phyloP scores from a whole-genome alignment of 306 rosid genomes.

The Crataegus laevigata region DNA sequence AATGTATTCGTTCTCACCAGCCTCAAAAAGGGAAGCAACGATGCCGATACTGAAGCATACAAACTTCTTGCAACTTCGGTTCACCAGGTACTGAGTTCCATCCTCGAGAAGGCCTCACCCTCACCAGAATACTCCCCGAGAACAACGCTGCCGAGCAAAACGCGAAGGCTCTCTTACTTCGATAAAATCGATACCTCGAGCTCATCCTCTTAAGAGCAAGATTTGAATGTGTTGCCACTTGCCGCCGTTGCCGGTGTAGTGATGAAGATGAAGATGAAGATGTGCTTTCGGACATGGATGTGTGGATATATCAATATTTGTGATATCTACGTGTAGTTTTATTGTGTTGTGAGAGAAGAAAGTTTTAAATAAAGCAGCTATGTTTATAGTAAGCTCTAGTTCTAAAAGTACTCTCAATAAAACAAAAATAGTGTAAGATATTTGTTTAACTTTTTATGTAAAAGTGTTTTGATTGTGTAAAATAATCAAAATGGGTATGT shows the following conservation, averaged over 20 bases:
- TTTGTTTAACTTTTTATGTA: too few species aligned
- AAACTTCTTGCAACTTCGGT: conserved; percentile 38
- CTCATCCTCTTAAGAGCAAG: conserved; percentile 30
- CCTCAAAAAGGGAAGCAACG: conserved; percentile 21
- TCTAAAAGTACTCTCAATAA: too few species aligned
- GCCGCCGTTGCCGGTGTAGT: too few species aligned
- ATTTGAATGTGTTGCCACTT: not conserved
- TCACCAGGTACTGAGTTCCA: conserved; percentile 46
- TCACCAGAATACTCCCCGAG: conserved; percentile 59
- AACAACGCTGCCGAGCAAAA: conserved; percentile 42
- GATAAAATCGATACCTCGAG: conserved; percentile 41
- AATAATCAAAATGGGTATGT: too few species aligned
- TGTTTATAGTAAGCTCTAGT: too few species aligned
- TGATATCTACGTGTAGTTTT: not conserved
- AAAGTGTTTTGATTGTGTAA: too few species aligned
- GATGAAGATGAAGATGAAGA: not conserved
- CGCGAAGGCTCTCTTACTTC: conserved; percentile 40
- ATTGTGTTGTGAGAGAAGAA: too few species aligned
- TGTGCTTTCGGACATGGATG: conserved; percentile 1
- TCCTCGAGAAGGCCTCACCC: conserved; percentile 54
- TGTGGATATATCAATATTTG: conserved; percentile 3
- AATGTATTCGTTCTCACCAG: conserved; percentile 45
- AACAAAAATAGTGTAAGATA: too few species aligned
- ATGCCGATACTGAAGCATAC: conserved; percentile 27
- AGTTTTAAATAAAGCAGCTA: too few species aligned